These are phyloP conservation scores for Bacidia rubella DNA, from an alignment of 495 filamentous ascomycete species.

Conservation along the genomic window DNA sequence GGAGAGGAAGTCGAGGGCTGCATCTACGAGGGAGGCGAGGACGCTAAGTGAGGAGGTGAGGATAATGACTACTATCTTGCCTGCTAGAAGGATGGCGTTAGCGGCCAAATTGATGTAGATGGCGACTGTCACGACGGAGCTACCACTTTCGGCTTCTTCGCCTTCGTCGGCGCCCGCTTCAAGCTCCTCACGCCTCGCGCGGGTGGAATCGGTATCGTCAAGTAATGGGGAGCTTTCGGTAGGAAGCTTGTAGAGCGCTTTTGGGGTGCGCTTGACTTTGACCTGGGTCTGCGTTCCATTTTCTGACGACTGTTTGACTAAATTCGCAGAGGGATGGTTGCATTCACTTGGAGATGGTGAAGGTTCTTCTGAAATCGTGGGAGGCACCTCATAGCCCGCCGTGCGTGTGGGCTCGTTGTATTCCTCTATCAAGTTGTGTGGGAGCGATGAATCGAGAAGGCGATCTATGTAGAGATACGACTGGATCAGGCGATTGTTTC, in stretches of 20 bases:
- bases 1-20: conserved; percentile 71
- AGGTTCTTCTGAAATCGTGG: conserved; percentile 36
- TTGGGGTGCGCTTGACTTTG: conserved; percentile 66
- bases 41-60: conserved; percentile 78
- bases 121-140: conserved; percentile 57
- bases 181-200: conserved; percentile 9
- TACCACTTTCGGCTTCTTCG: conserved; percentile 37
- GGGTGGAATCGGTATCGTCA: conserved; percentile 15
- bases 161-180: conserved; percentile 22
- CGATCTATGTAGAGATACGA: conserved; percentile 86
- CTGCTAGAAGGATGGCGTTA: conserved; percentile 60
- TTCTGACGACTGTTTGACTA: conserved; percentile 14
- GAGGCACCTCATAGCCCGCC: neutral
- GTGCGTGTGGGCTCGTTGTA: conserved; percentile 41
- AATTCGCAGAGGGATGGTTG: conserved; percentile 15
- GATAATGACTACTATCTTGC: conserved; percentile 67
- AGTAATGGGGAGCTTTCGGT: conserved; percentile 44
- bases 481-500: conserved; percentile 68
- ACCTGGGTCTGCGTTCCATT: conserved; percentile 17
- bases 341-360: conserved; percentile 19
- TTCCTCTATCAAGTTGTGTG: conserved; percentile 75
- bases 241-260: conserved; percentile 64
- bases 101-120: conserved; percentile 81
- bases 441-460: conserved; percentile 77
- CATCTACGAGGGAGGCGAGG: conserved; percentile 78